Conservation (phyloP, 2,329 filamentous ascomycete genomes). For the Penicillium occitanis region DNA sequence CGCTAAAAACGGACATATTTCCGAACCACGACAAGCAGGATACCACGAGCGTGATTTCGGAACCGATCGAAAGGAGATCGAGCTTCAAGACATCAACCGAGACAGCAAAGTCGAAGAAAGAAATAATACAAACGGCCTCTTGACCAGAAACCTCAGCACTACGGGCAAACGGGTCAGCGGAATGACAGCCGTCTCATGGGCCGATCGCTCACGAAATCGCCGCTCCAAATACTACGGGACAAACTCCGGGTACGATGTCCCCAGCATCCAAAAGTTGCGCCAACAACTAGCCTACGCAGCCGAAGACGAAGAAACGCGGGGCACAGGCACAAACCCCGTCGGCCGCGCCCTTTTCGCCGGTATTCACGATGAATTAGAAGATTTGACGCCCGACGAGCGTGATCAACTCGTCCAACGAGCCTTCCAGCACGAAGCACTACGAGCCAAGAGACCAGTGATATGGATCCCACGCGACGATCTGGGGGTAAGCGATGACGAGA, state of each 20-base stretch:
- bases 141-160: slow-evolving; percentile 20
- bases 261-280: slow-evolving; percentile 35
- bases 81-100: slow-evolving; percentile 43
- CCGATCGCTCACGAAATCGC: slow-evolving; percentile 42
- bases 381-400: slow-evolving; percentile 84
- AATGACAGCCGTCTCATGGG: slow-evolving; percentile 40
- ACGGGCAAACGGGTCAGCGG: slow-evolving; percentile 27
- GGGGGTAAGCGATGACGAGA: slow-evolving; percentile 89
- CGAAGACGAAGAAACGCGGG: slow-evolving; percentile 71
- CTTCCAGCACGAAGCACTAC: slow-evolving; percentile 85
- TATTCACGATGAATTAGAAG: slow-evolving; percentile 90
- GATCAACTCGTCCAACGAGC: slow-evolving; percentile 81
- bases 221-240: slow-evolving; percentile 43
- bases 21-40: slow-evolving; percentile 33
- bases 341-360: slow-evolving; percentile 82
- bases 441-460: slow-evolving; percentile 79
- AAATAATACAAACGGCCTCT: background rate
- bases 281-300: slow-evolving; percentile 50
- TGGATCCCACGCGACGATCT: slow-evolving; percentile 93
- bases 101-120: slow-evolving; percentile 23
- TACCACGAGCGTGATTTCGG: slow-evolving; percentile 3
- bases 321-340: slow-evolving; percentile 55
- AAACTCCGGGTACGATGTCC: slow-evolving; percentile 35
- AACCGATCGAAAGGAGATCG: slow-evolving; percentile 40
- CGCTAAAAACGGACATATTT: slow-evolving; percentile 41